These are phyloP conservation scores for Pittosporum tobira DNA, from an alignment of 129 eudicot species.

Conservation along the genomic window DNA sequence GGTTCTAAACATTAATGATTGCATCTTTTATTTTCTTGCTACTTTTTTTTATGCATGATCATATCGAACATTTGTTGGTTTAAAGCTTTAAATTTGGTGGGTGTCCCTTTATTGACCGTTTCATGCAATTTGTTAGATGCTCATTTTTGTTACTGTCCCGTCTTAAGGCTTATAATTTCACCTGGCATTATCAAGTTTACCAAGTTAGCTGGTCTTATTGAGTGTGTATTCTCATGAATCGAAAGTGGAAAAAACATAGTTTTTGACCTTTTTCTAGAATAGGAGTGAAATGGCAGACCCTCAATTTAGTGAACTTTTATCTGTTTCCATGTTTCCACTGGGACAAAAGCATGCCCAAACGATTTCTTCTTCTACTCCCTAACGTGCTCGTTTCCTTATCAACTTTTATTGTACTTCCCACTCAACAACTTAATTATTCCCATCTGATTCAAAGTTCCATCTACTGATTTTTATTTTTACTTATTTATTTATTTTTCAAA, in stretches of 20 bases:
- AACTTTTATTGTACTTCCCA: neutral
- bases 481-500: too few relatives aligned
- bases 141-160: neutral
- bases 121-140: neutral
- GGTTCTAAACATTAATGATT: neutral
- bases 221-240: too few relatives aligned
- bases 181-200: too few relatives aligned
- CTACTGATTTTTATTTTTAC: slow-evolving; percentile 16
- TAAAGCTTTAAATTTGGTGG: neutral
- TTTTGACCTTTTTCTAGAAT: too few relatives aligned
- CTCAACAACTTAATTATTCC: neutral
- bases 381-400: neutral
- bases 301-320: too few relatives aligned
- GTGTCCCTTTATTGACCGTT: neutral
- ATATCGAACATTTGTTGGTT: neutral
- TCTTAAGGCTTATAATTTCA: too few relatives aligned
- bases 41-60: neutral
- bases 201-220: too few relatives aligned
- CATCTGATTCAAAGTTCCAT: slow-evolving; percentile 5
- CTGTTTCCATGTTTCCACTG: too few relatives aligned
- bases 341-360: too few relatives aligned
- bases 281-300: too few relatives aligned
- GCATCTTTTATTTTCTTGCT: neutral
- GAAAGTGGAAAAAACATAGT: too few relatives aligned
- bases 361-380: too few relatives aligned